These are phyloP conservation scores for Euphorbia peplus DNA, from an alignment of 345 rosid species.

Conservation along the genomic window DNA sequence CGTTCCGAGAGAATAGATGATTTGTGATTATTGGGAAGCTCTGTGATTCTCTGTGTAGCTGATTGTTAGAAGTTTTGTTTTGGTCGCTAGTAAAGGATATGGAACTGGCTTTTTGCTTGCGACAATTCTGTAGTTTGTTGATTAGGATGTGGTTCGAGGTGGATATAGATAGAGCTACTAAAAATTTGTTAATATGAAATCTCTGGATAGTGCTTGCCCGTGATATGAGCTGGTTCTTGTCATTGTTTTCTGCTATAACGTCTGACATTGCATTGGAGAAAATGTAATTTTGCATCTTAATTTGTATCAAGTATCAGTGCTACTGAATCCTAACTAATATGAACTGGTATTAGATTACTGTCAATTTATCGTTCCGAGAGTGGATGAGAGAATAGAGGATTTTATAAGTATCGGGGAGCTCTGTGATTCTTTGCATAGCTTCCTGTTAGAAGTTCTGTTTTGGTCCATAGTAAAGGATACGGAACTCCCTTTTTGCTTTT, in stretches of 20 bases:
- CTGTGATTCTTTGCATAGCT: background rate
- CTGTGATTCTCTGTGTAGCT: background rate
- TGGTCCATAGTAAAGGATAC: background rate
- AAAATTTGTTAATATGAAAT: background rate
- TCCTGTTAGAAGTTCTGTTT: background rate
- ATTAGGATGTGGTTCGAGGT: background rate
- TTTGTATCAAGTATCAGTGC: background rate
- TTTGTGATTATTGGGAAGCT: background rate
- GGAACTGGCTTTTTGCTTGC: background rate
- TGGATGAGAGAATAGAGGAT: background rate
- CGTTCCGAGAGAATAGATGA: background rate
- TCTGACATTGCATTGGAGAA: background rate
- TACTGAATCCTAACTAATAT: background rate
- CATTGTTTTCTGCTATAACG: background rate
- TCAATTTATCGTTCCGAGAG: background rate
- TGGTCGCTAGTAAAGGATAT: background rate
- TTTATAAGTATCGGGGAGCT: background rate
- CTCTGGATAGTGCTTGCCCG: background rate
- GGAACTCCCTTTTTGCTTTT: background rate
- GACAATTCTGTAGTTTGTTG: background rate
- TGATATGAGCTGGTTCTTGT: background rate
- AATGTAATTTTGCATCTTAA: background rate
- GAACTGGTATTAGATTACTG: background rate
- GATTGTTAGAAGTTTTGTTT: background rate
- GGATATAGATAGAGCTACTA: background rate